Evolutionary conservation across 768 basidiomycete species (phyloP).

Genomic region (Tylopilus felleus): DNA sequence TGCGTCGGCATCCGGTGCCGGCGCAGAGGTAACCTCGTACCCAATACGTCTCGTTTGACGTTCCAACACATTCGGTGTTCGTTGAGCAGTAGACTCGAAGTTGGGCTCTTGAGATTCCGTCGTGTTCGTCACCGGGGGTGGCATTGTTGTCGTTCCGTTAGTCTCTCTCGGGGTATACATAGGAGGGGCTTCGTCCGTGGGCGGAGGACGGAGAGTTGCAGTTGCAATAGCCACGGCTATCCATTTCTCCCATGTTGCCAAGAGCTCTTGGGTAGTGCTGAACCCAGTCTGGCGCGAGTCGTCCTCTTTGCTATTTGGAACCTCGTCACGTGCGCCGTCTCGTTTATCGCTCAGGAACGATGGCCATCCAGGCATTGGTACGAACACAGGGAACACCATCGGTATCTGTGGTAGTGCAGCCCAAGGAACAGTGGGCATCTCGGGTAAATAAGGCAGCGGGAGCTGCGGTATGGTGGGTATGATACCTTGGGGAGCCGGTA

Average conservation of each 20-base stretch:
- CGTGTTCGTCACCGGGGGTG: conserved; percentile 1
- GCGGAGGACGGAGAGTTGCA: conserved; percentile 41
- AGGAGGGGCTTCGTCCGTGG: conserved; percentile 59
- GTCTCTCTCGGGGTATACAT: conserved; percentile 66
- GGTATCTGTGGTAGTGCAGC: conserved; percentile 62
- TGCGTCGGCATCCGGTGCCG: conserved; percentile 66
- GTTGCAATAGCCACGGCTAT: conserved; percentile 51
- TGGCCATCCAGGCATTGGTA: conserved; percentile 64
- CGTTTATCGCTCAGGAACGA: conserved; percentile 55
- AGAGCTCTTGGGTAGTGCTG: conserved; percentile 59
- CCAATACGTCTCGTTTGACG: conserved; percentile 43
- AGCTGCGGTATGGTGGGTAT: conserved; percentile 50
- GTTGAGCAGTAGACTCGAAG: conserved; percentile 16
- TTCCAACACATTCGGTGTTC: conserved; percentile 29
- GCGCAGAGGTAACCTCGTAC: conserved; percentile 44
- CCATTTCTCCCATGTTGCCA: conserved; percentile 76
- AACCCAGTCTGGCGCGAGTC: conserved; percentile 37
- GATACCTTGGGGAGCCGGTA: conserved; percentile 57
- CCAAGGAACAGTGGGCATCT: conserved; percentile 64
- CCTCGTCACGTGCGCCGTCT: conserved; percentile 31
- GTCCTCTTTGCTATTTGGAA: conserved; percentile 31
- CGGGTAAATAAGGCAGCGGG: conserved; percentile 57
- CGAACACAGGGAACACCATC: conserved; percentile 75
- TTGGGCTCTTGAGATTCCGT: conserved; percentile 2
- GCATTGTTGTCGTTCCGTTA: conserved; percentile 11